These are phyloP conservation scores for Fusarium subtropicale DNA, from an alignment of 2,329 filamentous ascomycete species.

Conservation along the genomic window DNA sequence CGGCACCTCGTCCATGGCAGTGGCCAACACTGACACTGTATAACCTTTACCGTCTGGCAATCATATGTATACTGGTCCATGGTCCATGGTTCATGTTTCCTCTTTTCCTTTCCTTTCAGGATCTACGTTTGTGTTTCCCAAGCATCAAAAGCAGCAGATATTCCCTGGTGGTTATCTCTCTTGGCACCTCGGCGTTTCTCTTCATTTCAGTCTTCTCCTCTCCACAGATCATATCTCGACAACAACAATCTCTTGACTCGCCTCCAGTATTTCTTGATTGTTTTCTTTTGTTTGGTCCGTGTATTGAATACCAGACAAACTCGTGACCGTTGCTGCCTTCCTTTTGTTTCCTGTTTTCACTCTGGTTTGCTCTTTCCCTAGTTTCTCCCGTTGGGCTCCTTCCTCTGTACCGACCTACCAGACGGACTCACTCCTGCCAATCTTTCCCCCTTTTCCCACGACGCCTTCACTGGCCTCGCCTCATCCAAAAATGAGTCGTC, in stretches of 20 bases:
- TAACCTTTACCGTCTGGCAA: constrained; percentile 2
- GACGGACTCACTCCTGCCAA: neutral
- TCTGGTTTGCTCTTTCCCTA: constrained; percentile 15
- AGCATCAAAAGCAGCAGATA: constrained; percentile 29
- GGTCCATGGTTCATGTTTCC: neutral
- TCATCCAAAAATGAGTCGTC: constrained; percentile 54
- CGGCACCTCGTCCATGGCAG: constrained; percentile 9
- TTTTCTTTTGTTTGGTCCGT: constrained; percentile 8
- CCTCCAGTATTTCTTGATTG: neutral
- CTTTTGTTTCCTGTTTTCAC: constrained; percentile 23
- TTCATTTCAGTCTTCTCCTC: constrained; percentile 4
- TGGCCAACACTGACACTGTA: constrained; percentile 33
- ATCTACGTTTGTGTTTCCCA: constrained; percentile 14
- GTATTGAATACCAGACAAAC: neutral
- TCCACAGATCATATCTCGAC: constrained; percentile 14
- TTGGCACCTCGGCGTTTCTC: constrained; percentile 35
- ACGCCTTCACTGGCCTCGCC: neutral
- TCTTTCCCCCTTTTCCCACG: neutral
- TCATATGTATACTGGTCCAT: constrained; percentile 8
- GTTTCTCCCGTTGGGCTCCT: neutral
- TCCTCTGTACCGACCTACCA: constrained; percentile 4
- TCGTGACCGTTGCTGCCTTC: constrained; percentile 15
- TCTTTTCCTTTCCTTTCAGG: neutral
- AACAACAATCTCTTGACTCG: constrained; percentile 13
- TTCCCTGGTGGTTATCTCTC: constrained; percentile 38